A percentile compares a stretch with the other conserved stretches of the same genome.
Conservation (phyloP, 352 stramenopile species). For the Halophytophthora batemanensis region DNA sequence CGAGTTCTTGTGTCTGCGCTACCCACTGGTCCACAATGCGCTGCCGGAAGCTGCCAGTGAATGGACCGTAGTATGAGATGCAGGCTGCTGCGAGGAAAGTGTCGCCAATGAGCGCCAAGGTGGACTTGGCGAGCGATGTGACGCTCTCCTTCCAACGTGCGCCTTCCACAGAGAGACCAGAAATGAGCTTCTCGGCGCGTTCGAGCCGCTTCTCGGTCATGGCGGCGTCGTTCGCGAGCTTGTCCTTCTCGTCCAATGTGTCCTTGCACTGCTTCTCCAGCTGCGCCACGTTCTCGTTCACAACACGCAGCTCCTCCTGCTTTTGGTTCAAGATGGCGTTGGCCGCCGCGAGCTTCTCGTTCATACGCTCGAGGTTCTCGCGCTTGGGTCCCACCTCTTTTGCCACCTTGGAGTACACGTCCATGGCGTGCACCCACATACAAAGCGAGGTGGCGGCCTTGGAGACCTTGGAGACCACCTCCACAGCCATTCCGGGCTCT, state of each 20-base stretch:
- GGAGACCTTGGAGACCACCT: constrained; percentile 91
- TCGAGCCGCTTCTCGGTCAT: constrained; percentile 88
- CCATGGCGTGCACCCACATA: constrained; percentile 94
- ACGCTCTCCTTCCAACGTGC: constrained; percentile 92
- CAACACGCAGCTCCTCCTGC: constrained; percentile 80
- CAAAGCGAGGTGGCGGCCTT: constrained; percentile 90
- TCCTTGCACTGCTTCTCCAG: constrained; percentile 90
- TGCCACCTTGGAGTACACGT: constrained; percentile 93
- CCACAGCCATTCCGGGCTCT: constrained; percentile 85
- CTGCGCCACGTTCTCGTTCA: constrained; percentile 89
- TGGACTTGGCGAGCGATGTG: constrained; percentile 67
- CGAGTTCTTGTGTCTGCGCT: constrained; percentile 46
- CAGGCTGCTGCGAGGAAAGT: constrained; percentile 91
- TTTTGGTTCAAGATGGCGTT: constrained; percentile 87
- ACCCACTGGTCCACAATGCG: constrained; percentile 80
- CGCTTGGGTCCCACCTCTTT: constrained; percentile 94
- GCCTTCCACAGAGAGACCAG: constrained; percentile 87
- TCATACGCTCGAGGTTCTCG: constrained; percentile 90
- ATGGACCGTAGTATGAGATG: constrained; percentile 94
- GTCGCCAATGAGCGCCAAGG: constrained; percentile 87
- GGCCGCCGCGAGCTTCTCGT: constrained; percentile 85
- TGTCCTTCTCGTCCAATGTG: constrained; percentile 90
- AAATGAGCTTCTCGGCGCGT: constrained; percentile 91
- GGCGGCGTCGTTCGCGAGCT: constrained; percentile 79
- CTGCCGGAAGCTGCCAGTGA: constrained; percentile 86